Evolutionary conservation across 345 rosid species (phyloP), one percentile per base, ranked within the genome.

Genomic region (Linum usitatissimum): DNA sequence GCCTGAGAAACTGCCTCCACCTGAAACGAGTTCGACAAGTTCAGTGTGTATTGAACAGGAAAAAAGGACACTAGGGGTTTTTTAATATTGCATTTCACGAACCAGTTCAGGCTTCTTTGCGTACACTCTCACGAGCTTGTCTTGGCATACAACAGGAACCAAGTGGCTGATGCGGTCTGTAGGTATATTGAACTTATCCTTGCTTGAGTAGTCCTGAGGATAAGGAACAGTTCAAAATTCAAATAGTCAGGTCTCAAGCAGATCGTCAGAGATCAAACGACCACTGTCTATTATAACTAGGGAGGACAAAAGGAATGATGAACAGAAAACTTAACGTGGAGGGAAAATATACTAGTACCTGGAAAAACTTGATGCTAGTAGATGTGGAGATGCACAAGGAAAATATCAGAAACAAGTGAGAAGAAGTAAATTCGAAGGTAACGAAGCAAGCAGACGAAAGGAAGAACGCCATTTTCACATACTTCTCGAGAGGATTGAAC

Each of bases 81-180:
- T 56, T 57, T 57, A 10, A 5, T 8, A 57, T 57, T 19, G 5
- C 30, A 36, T 53, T 18, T 54, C 56, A 66, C 76, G 10, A 17
- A 77, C 86, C 86, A 79, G 82, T 57, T 78, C 73, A 57, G 84
- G 77, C 63, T 82, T 80, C 73, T 79, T 82, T 6, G 84, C 67
- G 73, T 76, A 82, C 64, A 77, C 86, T 72, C 86, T 73, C 64
- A 82, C 86, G 21, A 79, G 70, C 79, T 13, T 77, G 54, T 82
- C 86, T 62, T 72, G 76, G 62, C 13, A 69, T 66, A 38, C 76
- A 64, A 71, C 65, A 20, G 86, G 86, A 65, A 82, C 61, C 80
- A 82, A 67, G 61, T 82, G 82, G 68, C 84, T 82, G 57, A 79
- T 64, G 30, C 53, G 64, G 49, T 70, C 62, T 36, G 75, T 77